Conservation (phyloP, 768 basidiomycete genomes). For the Aureoboletus auriporus region DNA sequence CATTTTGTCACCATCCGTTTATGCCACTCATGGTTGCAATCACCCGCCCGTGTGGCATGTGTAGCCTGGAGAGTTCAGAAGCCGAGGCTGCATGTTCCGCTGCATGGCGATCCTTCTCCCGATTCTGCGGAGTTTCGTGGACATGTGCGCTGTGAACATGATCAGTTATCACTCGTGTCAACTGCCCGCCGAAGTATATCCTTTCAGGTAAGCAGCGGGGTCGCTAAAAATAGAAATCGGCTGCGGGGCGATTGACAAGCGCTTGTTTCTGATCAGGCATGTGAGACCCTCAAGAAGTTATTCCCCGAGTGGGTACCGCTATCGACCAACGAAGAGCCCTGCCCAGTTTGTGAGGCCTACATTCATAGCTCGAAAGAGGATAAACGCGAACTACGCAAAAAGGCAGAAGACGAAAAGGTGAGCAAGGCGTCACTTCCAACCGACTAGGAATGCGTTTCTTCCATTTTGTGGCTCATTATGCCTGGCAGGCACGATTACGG, state of each 20-base stretch:
- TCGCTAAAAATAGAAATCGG: constrained; percentile 5
- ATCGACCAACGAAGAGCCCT: constrained; percentile 47
- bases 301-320: constrained; percentile 67
- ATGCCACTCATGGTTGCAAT: constrained; percentile 9
- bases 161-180: constrained; percentile 49
- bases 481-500: constrained; percentile 53
- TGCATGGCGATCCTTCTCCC: constrained; percentile 62
- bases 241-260: constrained; percentile 15
- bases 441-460: constrained; percentile 1
- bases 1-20: constrained; percentile 8
- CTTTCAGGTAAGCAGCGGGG: constrained; percentile 39
- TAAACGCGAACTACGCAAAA: constrained; percentile 57
- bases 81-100: constrained; percentile 71
- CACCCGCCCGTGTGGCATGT: constrained; percentile 4
- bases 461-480: constrained; percentile 17
- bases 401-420: constrained; percentile 80
- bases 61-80: constrained; percentile 70
- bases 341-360: constrained; percentile 58
- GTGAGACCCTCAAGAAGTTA: constrained; percentile 45
- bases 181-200: constrained; percentile 62
- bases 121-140: constrained; percentile 50
- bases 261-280: constrained; percentile 43
- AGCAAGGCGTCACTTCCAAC: constrained; percentile 2
- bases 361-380: constrained; percentile 56
- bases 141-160: constrained; percentile 75